A percentile compares a stretch with the other conserved stretches of the same genome.
Conservation (phyloP, 768 basidiomycete genomes). For the Pleurotus pulmonarius region DNA sequence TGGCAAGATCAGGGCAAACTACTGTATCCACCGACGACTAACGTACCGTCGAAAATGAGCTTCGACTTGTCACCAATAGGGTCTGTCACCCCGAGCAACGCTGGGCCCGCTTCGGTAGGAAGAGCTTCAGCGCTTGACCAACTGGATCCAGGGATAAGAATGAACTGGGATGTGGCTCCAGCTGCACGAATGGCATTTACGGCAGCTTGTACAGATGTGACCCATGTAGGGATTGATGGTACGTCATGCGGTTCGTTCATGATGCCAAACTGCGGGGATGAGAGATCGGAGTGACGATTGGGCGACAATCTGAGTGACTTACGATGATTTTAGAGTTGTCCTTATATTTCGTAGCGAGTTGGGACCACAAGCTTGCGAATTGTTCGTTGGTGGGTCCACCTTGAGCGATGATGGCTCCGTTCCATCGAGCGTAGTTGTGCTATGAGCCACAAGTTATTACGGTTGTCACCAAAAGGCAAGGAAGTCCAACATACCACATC, state of each 20-base stretch:
- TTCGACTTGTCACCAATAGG: conserved; percentile 36
- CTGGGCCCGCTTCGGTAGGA: conserved; percentile 41
- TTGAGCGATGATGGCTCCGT: conserved; percentile 51
- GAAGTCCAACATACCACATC: conserved; percentile 34
- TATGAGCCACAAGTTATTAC: conserved; percentile 11
- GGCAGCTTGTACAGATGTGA: conserved; percentile 44
- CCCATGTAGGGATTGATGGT: conserved; percentile 40
- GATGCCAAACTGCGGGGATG: conserved; percentile 19
- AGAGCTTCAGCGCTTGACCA: conserved; percentile 27
- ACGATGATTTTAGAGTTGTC: conserved; percentile 37
- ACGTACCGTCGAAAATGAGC: conserved; percentile 45
- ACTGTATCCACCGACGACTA: not conserved
- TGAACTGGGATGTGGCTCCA: conserved; percentile 51
- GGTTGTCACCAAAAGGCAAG: not conserved
- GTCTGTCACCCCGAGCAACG: conserved; percentile 37
- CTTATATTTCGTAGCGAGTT: conserved; percentile 46
- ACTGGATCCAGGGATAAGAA: conserved; percentile 46
- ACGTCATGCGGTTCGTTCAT: conserved; percentile 67
- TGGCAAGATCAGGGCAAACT: not conserved
- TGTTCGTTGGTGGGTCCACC: conserved; percentile 53
- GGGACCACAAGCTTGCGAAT: conserved; percentile 49
- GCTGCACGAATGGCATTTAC: conserved; percentile 58
- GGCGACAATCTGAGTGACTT: conserved; percentile 17
- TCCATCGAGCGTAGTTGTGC: conserved; percentile 63
- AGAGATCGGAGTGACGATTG: too few relatives aligned